phyloP scores from a whole-genome alignment of 2,329 filamentous ascomycete genomes.

The Teratosphaeria nubilosa region DNA sequence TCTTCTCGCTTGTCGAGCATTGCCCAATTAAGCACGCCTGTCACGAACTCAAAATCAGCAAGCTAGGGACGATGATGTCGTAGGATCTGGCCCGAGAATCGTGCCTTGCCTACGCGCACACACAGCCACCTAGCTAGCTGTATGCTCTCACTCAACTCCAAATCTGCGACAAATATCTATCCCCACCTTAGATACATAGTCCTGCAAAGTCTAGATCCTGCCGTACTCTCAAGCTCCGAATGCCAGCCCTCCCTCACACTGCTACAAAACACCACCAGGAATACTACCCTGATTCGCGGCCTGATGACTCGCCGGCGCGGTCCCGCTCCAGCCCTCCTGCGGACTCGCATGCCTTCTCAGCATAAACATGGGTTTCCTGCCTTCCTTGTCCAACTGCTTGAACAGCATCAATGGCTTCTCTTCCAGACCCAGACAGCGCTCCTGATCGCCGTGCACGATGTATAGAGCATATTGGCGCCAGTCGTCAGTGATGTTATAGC shows the following conservation, averaged over 20 bases:
- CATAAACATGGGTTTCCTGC: conserved; percentile 99
- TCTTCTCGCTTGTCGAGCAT: too few relatives aligned
- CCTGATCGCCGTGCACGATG: conserved; percentile 97
- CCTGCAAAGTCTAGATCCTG: neutral
- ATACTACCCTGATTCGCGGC: neutral
- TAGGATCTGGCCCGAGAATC: too few relatives aligned
- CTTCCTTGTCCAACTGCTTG: conserved; percentile 94
- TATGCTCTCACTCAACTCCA: neutral
- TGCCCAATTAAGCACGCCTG: too few relatives aligned
- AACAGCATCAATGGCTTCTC: conserved; percentile 93
- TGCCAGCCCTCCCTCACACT: neutral
- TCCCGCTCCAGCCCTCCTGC: conserved; percentile 24
- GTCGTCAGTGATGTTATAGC: conserved; percentile 96
- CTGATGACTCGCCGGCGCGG: neutral
- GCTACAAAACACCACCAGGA: neutral
- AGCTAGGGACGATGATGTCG: too few relatives aligned
- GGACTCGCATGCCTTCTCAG: conserved; percentile 56
- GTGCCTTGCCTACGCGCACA: too few relatives aligned
- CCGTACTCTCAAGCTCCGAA: neutral
- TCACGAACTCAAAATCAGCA: too few relatives aligned
- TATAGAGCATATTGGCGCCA: conserved; percentile 97
- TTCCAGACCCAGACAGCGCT: conserved; percentile 81
- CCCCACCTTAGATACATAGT: neutral
- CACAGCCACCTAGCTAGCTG: neutral
- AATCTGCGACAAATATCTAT: neutral